Percentiles rank a stretch among this genome's conserved stretches.
Conservation (phyloP, 345 rosid species). For the Boechera divaricarpa region DNA sequence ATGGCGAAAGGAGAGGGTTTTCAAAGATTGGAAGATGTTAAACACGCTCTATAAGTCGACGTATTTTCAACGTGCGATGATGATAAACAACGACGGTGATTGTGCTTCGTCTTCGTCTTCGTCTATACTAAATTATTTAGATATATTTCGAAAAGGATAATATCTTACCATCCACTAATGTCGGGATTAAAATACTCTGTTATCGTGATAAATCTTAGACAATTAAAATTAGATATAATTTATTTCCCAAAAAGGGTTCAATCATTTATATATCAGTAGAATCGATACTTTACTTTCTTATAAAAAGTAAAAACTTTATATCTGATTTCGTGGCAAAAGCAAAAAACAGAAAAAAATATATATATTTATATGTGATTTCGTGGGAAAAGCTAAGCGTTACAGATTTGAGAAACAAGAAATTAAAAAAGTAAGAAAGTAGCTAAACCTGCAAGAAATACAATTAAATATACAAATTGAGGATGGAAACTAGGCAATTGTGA, state of each 20-base stretch:
- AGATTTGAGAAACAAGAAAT: no score
- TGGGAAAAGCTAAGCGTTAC: not conserved
- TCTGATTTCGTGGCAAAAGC: not conserved
- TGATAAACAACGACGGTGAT: slow-evolving; percentile 34
- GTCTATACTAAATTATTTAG: not conserved
- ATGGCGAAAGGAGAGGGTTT: not conserved
- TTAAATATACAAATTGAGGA: no score
- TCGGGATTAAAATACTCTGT: not conserved
- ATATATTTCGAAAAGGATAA: not conserved
- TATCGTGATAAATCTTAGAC: not conserved
- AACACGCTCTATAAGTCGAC: slow-evolving; percentile 14
- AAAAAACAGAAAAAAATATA: no score
- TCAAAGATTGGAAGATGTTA: slow-evolving; percentile 3
- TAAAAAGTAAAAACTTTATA: not conserved
- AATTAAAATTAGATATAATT: no score
- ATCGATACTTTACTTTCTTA: no score
- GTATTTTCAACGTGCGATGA: slow-evolving; percentile 17
- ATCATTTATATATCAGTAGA: no score
- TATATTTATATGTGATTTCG: no score
- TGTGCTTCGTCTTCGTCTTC: slow-evolving; percentile 4
- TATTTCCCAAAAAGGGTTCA: no score
- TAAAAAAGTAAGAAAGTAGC: no score
- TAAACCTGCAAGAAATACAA: not conserved
- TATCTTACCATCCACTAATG: slow-evolving; percentile 20
- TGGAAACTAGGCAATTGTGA: no score